Evolutionary conservation across 768 basidiomycete species (phyloP), one percentile per base, ranked within the genome.

Genomic region (Rhizopogon sp.): DNA sequence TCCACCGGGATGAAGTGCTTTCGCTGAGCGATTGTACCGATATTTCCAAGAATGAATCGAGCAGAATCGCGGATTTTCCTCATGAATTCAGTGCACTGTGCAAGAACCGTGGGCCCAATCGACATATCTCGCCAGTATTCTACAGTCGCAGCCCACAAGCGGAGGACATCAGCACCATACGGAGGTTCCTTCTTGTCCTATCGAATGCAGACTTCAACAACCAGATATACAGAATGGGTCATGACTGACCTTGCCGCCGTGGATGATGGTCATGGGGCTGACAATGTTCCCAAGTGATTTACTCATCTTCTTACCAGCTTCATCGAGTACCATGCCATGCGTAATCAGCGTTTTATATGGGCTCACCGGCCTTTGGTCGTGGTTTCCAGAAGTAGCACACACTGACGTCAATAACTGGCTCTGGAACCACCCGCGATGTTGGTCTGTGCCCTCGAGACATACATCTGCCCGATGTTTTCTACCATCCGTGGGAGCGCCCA

Each of bases 381-480:
- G 52, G 3, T 57, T 61, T 0, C 31, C 55, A 62, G 60, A 60
- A 20, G 63, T 56, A 10, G 66, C 56, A 3, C 83, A 83, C 17
- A 96, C 72, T 9, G 84, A 81, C 3, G 97, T 98, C 45, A 99
- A 74, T 28, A 99, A 72, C 60, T 92, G 88, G 55, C 93, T 95
- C 71, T 99, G 97, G 76, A 99, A 99, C 96, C 96, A 99, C 8
- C 96, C 96, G 6, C 96, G 87, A 69, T 99, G 96, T 69, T 98
- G 96, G 70, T 99, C 96, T 1, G 90, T 89, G 13, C 97, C 97
- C 64, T 99, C 96, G 29, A 99, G 73, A 65, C 92, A 96, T 29
- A 98, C 78, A 63, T 98, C 94, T 1, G 94, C 90, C 42, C 76
- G 72, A 50, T 79, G 73, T 31, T 66, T 70, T 59, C 74, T 61